Evolutionary conservation across 2,329 filamentous ascomycete genomes (phyloP).

Genomic region (Penicillium corylophilum): DNA sequence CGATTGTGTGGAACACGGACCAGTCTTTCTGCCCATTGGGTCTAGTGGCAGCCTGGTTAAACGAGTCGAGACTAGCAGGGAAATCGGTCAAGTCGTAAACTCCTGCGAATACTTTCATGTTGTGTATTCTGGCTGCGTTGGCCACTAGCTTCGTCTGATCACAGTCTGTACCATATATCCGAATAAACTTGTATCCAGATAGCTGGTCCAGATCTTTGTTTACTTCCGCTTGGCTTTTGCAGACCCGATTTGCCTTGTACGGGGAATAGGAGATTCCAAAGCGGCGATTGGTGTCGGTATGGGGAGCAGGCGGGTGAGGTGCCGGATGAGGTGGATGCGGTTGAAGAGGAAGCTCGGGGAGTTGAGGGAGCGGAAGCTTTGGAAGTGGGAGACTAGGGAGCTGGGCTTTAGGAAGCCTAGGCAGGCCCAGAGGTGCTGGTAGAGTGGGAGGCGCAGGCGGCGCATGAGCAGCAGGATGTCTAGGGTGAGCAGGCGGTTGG

Average conservation of each 20-base stretch:
- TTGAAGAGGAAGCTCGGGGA: not conserved
- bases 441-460: not conserved
- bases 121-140: constrained; percentile 61
- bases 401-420: not conserved
- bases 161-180: constrained; percentile 80
- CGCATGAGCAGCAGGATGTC: not conserved
- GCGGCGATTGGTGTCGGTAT: constrained; percentile 7
- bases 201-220: constrained; percentile 62
- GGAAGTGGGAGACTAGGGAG: not conserved
- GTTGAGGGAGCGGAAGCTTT: not conserved
- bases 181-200: constrained; percentile 62
- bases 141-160: constrained; percentile 66
- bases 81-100: constrained; percentile 65
- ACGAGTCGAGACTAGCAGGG: constrained; percentile 56
- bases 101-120: constrained; percentile 71
- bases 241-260: constrained; percentile 57
- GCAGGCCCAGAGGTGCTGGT: not conserved
- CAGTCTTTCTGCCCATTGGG: constrained; percentile 53
- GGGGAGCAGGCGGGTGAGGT: constrained; percentile 2
- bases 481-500: not conserved
- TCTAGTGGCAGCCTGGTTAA: constrained; percentile 59
- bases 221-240: constrained; percentile 66
- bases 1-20: constrained; percentile 67
- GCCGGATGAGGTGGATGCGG: constrained; percentile 7
- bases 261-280: constrained; percentile 60